Conservation (phyloP, 2,329 filamentous ascomycete species). For the Sarocladium strictum region DNA sequence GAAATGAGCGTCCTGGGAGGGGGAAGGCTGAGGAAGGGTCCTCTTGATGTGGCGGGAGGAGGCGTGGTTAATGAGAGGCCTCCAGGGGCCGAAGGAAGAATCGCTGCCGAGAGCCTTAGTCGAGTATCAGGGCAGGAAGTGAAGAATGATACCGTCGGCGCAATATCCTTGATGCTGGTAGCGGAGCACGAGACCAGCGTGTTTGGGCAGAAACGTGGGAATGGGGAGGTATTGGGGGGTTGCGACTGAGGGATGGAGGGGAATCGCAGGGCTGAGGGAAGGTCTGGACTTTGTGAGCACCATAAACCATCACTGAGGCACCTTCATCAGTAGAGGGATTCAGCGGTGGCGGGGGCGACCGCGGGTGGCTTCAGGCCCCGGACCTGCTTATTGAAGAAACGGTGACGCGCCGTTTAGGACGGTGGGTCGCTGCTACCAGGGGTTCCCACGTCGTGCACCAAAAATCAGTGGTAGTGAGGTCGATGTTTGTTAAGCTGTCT, state of each 20-base stretch:
- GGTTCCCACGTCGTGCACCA: not conserved
- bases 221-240: not conserved
- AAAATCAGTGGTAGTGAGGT: not conserved
- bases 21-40: conserved; percentile 11
- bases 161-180: not conserved
- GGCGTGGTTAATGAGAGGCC: conserved; percentile 17
- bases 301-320: not conserved
- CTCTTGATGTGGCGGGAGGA: conserved; percentile 16
- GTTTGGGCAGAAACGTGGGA: conserved; percentile 7
- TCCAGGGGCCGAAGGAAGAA: not conserved
- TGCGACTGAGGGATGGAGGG: conserved; percentile 7
- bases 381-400: not conserved
- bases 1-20: conserved; percentile 10
- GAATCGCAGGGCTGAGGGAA: conserved; percentile 7
- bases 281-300: not conserved
- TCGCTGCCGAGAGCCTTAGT: not conserved
- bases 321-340: not conserved
- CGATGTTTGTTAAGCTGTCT: not conserved
- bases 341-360: not conserved
- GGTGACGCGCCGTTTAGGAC: conserved; percentile 2
- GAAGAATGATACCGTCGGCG: not conserved
- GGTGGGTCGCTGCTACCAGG: not conserved
- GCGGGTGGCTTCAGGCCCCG: conserved; percentile 1
- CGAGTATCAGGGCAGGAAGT: not conserved
- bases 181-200: conserved; percentile 7